A percentile compares a stretch with the other conserved stretches of the same genome.
Evolutionary conservation across 768 basidiomycete genomes (phyloP).

Genomic region (Dentipellis fragilis): DNA sequence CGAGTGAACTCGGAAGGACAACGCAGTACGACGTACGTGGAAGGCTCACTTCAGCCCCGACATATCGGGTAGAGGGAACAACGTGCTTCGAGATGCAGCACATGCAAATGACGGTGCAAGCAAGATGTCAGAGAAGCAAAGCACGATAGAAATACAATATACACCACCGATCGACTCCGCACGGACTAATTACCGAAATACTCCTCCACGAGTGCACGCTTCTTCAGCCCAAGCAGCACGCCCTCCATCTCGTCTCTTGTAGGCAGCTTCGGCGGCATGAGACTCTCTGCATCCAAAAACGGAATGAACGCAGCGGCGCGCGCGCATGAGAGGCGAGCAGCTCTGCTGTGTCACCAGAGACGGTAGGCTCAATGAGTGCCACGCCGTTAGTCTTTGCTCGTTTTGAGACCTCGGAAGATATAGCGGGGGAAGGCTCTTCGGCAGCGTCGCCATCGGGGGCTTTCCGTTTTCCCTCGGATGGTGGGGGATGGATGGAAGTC

Average conservation of each 20-base stretch:
- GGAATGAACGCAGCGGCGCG: slow-evolving; percentile 60
- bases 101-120: not conserved
- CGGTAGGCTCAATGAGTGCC: slow-evolving; percentile 6
- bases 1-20: too few species aligned
- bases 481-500: slow-evolving; percentile 16
- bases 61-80: too few species aligned
- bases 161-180: not conserved
- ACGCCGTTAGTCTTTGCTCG: slow-evolving; percentile 19
- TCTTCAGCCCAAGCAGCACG: slow-evolving; percentile 64
- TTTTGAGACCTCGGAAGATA: slow-evolving; percentile 19
- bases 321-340: slow-evolving; percentile 29
- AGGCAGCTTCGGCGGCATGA: slow-evolving; percentile 70
- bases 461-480: slow-evolving; percentile 43
- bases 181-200: slow-evolving; percentile 39
- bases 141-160: not conserved
- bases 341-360: slow-evolving; percentile 14
- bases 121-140: not conserved
- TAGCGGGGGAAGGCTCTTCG: slow-evolving; percentile 23
- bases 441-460: slow-evolving; percentile 34
- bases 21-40: too few species aligned
- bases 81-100: too few species aligned
- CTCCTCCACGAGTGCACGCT: slow-evolving; percentile 77
- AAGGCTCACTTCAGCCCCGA: too few species aligned
- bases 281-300: slow-evolving; percentile 62
- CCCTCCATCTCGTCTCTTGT: slow-evolving; percentile 70